A percentile compares a stretch with the other conserved stretches of the same genome.
phyloP scores from a whole-genome alignment of 495 filamentous ascomycete species.

The Penicillium angulare region DNA sequence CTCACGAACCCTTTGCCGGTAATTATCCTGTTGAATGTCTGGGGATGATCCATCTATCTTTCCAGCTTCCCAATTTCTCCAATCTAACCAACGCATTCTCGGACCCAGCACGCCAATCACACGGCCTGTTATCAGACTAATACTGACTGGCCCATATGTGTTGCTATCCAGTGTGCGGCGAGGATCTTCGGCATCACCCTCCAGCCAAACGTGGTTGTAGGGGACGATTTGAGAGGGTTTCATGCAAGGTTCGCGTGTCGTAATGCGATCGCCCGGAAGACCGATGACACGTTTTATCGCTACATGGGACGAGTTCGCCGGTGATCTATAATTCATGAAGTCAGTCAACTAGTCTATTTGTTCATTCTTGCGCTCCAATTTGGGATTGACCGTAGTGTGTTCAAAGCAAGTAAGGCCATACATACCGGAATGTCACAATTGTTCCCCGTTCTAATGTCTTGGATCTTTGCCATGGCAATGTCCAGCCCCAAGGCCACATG shows the following conservation, averaged over 20 bases:
- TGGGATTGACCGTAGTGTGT: neutral
- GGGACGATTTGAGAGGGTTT: slow-evolving; percentile 58
- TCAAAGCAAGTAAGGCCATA: neutral
- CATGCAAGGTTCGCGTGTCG: slow-evolving; percentile 60
- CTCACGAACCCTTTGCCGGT: slow-evolving; percentile 42
- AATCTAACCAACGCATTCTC: slow-evolving; percentile 45
- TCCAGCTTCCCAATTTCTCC: slow-evolving; percentile 40
- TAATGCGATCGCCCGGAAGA: slow-evolving; percentile 66
- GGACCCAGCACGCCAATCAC: slow-evolving; percentile 65
- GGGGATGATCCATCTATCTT: slow-evolving; percentile 19
- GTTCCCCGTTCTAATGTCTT: slow-evolving; percentile 50
- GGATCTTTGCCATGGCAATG: slow-evolving; percentile 40
- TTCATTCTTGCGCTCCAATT: neutral
- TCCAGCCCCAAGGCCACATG: slow-evolving; percentile 40
- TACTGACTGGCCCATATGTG: slow-evolving; percentile 65
- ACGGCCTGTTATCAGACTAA: slow-evolving; percentile 60
- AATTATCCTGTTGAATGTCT: slow-evolving; percentile 25
- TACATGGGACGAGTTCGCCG: slow-evolving; percentile 55
- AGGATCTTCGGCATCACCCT: slow-evolving; percentile 63
- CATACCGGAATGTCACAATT: slow-evolving; percentile 54
- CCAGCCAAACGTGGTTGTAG: slow-evolving; percentile 74
- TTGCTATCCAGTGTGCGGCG: slow-evolving; percentile 67
- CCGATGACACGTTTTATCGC: slow-evolving; percentile 70
- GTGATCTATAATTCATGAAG: slow-evolving; percentile 51
- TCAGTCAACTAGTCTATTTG: neutral